phyloP scores from a whole-genome alignment of 2,329 filamentous ascomycete genomes.

The Fusarium sp. region DNA sequence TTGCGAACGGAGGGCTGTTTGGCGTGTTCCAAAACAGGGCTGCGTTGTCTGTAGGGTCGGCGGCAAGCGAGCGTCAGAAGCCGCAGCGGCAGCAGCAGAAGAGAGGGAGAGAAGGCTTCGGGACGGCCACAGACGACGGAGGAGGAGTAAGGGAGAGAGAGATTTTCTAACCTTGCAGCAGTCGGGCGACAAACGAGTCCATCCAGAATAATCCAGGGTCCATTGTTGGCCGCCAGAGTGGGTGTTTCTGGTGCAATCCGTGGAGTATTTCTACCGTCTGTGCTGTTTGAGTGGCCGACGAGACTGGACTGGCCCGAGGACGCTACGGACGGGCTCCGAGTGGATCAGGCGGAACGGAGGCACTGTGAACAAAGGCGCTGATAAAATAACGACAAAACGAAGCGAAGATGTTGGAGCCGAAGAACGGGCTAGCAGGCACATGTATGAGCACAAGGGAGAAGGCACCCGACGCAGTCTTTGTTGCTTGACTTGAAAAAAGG shows the following conservation, averaged over 20 bases:
- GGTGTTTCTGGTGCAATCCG: slow-evolving; percentile 35
- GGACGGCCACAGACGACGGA: neutral
- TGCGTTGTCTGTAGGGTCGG: slow-evolving; percentile 38
- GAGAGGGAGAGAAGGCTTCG: neutral
- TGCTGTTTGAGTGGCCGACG: slow-evolving; percentile 2
- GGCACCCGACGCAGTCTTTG: neutral
- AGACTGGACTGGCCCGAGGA: neutral
- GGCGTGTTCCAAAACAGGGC: slow-evolving; percentile 34
- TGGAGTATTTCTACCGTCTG: slow-evolving; percentile 20
- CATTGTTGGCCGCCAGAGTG: slow-evolving; percentile 36
- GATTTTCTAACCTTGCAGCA: slow-evolving; percentile 44
- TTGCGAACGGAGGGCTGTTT: slow-evolving; percentile 31
- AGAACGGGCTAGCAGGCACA: neutral
- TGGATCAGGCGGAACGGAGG: neutral
- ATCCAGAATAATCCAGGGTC: slow-evolving; percentile 39
- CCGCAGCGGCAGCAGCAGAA: slow-evolving; percentile 20
- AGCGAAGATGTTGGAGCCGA: neutral
- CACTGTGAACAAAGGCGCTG: neutral
- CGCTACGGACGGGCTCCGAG: neutral
- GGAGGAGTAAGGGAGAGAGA: neutral
- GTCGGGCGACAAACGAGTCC: slow-evolving; percentile 36
- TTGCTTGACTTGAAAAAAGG: neutral
- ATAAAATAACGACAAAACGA: neutral
- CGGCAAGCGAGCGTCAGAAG: slow-evolving; percentile 40
- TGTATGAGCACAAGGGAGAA: neutral